phyloP scores from a whole-genome alignment of 805 yeast species.

The Starmera quercuum region DNA sequence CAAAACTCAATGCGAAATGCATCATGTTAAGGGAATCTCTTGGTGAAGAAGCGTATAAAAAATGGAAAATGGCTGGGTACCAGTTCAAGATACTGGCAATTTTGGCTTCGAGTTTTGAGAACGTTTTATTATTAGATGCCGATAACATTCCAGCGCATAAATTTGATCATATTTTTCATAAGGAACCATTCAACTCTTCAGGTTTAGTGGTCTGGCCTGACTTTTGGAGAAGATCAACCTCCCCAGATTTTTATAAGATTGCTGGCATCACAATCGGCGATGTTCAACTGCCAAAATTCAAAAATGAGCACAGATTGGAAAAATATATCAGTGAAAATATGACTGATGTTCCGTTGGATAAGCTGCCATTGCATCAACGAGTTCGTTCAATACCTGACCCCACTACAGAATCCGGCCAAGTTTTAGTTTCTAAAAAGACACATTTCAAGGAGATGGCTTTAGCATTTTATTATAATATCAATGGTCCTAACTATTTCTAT shows the following conservation, averaged over 20 bases:
- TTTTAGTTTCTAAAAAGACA: constrained; percentile 49
- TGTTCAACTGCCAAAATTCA: constrained; percentile 14
- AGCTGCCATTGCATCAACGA: constrained; percentile 49
- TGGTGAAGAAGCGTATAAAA: constrained; percentile 17
- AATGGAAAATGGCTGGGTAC: constrained; percentile 22
- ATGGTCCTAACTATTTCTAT: constrained; percentile 62
- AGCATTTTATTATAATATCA: constrained; percentile 55
- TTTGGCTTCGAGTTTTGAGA: constrained; percentile 68
- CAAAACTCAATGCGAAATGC: constrained; percentile 56
- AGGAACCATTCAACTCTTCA: constrained; percentile 35
- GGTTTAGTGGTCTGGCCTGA: constrained; percentile 73
- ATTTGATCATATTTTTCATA: constrained; percentile 36
- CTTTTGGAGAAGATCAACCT: constrained; percentile 63
- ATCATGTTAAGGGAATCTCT: constrained; percentile 54
- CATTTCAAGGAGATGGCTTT: constrained; percentile 54
- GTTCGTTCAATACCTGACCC: constrained; percentile 62
- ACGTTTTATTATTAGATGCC: constrained; percentile 67
- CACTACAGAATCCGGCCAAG: constrained; percentile 64
- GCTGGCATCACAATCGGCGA: constrained; percentile 31
- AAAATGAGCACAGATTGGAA: constrained; percentile 14
- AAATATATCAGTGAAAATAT: constrained; percentile 4
- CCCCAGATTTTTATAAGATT: constrained; percentile 52
- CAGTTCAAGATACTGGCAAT: constrained; percentile 70
- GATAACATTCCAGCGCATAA: constrained; percentile 53
- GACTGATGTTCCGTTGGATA: constrained; percentile 9